Evolutionary conservation across 1,284 basidiomycete species (phyloP).

Genomic region (Mycena sp.): DNA sequence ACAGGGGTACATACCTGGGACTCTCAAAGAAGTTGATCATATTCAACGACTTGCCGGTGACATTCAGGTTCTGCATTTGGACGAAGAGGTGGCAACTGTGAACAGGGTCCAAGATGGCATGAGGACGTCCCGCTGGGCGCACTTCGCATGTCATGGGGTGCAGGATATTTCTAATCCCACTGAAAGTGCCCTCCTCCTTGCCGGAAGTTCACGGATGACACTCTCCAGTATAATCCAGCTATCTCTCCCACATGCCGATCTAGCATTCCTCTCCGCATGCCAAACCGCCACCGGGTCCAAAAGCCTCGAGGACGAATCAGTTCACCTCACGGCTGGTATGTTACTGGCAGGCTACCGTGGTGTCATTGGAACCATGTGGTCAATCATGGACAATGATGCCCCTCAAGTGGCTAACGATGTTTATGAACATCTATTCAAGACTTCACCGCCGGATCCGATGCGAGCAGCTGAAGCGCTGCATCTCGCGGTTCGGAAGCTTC

Average conservation of each 20-base stretch:
- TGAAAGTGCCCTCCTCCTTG: conserved; percentile 12
- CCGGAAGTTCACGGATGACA: not conserved
- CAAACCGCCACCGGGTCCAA: conserved; percentile 36
- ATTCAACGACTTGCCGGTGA: not conserved
- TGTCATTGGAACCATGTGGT: conserved; percentile 40
- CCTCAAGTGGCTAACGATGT: conserved; percentile 28
- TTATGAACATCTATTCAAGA: conserved; percentile 18
- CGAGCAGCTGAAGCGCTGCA: conserved; percentile 4
- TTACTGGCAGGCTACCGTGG: conserved; percentile 36
- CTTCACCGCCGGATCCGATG: not conserved
- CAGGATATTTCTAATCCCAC: not conserved
- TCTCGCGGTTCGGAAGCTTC: conserved; percentile 5
- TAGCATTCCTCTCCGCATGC: conserved; percentile 42
- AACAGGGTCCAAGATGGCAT: not conserved
- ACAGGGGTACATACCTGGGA: conserved; percentile 1
- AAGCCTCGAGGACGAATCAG: conserved; percentile 30
- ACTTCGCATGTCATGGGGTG: conserved; percentile 15
- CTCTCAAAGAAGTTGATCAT: not conserved
- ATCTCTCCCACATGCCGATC: conserved; percentile 23
- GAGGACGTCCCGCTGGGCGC: conserved; percentile 4
- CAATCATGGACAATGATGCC: conserved; percentile 30
- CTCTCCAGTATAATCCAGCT: conserved; percentile 9
- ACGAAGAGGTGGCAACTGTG: not conserved
- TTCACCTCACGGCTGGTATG: conserved; percentile 39
- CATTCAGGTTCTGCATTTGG: not conserved